Conservation (phyloP, 768 basidiomycete species). For the Pholiota microspora region DNA sequence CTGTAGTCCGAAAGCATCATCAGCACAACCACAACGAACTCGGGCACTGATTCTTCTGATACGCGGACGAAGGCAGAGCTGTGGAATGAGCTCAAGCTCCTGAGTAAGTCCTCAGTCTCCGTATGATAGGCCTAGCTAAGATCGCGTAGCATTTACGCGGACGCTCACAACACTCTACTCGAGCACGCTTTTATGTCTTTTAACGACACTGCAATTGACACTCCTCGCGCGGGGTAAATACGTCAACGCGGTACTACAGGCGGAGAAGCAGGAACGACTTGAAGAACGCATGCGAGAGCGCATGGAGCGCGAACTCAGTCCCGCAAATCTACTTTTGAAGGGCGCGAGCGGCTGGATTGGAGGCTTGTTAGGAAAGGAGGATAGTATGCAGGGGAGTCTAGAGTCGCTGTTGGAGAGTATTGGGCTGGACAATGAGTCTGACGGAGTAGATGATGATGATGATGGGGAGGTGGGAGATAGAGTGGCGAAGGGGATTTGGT, state of each 20-base stretch:
- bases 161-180: constrained; percentile 87
- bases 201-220: constrained; percentile 84
- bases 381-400: constrained; percentile 22
- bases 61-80: constrained; percentile 72
- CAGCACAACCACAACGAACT: constrained; percentile 26
- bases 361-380: constrained; percentile 9
- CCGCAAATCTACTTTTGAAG: neutral
- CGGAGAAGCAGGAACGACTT: constrained; percentile 57
- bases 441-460: constrained; percentile 17
- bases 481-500: constrained; percentile 12
- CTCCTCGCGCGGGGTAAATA: constrained; percentile 83
- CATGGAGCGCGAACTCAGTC: constrained; percentile 25
- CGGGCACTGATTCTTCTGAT: constrained; percentile 28
- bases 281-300: constrained; percentile 43
- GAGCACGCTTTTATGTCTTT: constrained; percentile 79
- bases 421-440: neutral
- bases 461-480: constrained; percentile 17
- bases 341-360: constrained; percentile 31
- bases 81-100: constrained; percentile 91
- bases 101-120: constrained; percentile 48
- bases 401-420: constrained; percentile 10
- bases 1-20: constrained; percentile 33
- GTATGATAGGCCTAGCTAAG: neutral
- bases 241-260: constrained; percentile 60
- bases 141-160: constrained; percentile 72